Evolutionary conservation across 768 basidiomycete genomes (phyloP).

Genomic region (Suillus cothurnatus): DNA sequence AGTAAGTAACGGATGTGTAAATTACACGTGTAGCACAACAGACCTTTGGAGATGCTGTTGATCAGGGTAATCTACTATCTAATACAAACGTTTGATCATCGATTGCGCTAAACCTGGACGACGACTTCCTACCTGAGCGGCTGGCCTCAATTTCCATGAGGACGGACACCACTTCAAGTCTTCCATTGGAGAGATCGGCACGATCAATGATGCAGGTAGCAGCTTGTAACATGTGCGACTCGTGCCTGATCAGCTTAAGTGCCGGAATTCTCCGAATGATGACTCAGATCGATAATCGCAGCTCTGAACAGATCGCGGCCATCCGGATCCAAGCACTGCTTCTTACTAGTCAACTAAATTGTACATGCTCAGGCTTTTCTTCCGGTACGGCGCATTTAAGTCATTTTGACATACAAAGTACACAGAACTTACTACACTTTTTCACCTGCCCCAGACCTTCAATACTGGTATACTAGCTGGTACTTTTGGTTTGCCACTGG

Average conservation of each 20-base stretch:
- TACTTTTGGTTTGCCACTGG: background rate
- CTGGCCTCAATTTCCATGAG: conserved; percentile 78
- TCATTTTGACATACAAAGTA: background rate
- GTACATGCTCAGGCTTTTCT: background rate
- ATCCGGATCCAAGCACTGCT: too few relatives aligned
- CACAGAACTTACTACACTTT: background rate
- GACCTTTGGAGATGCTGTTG: conserved; percentile 58
- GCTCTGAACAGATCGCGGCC: too few relatives aligned
- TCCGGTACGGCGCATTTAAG: background rate
- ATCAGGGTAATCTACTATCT: conserved; percentile 78
- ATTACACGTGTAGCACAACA: conserved; percentile 16
- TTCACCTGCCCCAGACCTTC: background rate
- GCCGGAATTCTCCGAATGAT: background rate
- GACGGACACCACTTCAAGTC: conserved; percentile 61
- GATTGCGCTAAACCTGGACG: background rate
- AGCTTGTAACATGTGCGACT: background rate
- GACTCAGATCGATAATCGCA: background rate
- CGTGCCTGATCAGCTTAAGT: background rate
- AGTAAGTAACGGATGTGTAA: background rate
- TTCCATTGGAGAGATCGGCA: background rate
- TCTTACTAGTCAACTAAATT: background rate
- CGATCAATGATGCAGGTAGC: too few relatives aligned
- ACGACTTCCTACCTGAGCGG: conserved; percentile 62
- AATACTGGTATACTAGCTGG: background rate
- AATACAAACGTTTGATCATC: conserved; percentile 3